These are phyloP conservation scores for Spencermartinsiella ligniputridi DNA, from an alignment of 1,139 yeast genomes.

Conservation along the genomic window DNA sequence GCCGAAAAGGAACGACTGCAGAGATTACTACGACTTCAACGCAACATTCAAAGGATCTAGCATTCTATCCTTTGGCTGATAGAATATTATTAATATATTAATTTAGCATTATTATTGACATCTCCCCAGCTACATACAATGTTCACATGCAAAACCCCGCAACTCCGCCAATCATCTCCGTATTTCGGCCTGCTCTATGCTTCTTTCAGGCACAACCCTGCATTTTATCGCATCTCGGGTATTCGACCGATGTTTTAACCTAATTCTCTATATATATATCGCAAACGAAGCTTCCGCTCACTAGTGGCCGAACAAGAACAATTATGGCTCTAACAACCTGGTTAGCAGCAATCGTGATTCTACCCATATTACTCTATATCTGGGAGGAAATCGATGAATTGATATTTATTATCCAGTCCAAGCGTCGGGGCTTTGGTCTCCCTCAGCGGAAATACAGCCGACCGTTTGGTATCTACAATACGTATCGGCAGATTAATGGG, in stretches of 20 bases:
- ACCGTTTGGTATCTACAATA: background rate
- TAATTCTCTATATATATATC: too few relatives aligned
- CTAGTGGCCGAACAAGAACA: background rate
- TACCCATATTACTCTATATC: background rate
- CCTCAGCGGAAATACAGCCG: background rate
- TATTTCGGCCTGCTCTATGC: too few relatives aligned
- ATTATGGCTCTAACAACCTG: background rate
- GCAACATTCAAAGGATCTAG: background rate
- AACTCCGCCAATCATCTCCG: background rate
- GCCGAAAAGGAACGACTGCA: constrained; percentile 38
- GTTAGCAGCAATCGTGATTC: background rate
- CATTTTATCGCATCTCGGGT: too few relatives aligned
- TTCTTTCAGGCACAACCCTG: too few relatives aligned
- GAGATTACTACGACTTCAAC: constrained; percentile 19
- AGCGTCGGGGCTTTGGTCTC: background rate
- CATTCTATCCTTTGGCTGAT: background rate
- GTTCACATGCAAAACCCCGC: too few relatives aligned
- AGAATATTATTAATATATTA: too few relatives aligned
- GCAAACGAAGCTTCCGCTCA: too few relatives aligned
- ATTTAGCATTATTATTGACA: background rate
- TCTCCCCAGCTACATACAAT: too few relatives aligned
- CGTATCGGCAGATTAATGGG: background rate
- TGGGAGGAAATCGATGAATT: constrained; percentile 1
- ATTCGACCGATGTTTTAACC: too few relatives aligned
- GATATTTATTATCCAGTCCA: background rate